Evolutionary conservation across 805 yeast genomes (phyloP), one percentile per base, ranked within the genome.

Genomic region (Cyberlindnera subsufficiens): DNA sequence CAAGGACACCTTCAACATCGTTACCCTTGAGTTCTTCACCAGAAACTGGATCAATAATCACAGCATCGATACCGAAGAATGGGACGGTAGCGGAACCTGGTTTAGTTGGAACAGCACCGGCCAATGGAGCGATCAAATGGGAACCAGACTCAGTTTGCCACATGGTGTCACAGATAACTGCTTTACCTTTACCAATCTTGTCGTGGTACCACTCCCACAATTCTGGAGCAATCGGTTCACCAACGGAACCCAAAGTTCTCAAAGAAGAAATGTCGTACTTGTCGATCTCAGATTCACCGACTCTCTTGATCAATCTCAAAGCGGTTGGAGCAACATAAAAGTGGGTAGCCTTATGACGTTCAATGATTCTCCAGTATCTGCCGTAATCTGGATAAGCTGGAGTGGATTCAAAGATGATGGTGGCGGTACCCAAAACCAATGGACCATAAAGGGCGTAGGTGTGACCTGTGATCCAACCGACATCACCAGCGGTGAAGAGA

Each of bases 121-220:
- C 96, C 56, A 93, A 67, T 49, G 98, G 96, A 36, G 96, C 84
- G 64, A 93, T 84, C 64, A 93, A 74, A 62, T 91, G 97, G 30
- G 96, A 85, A 43, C 99, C 99, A 13, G 96, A 83, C 71, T 93
- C 99, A 32, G 98, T 93, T 72, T 90, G 96, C 99, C 99, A 93
- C 77, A 89, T 89, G 37, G 99, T 93, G 69, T 93, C 99, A 58
- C 87, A 82, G 54, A 91, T 82, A 58, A 89, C 96, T 60, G 95
- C 86, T 62, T 86, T 76, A 46, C 80, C 80, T 58, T 89, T 84
- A 60, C 99, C 99, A 57, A 93, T 82, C 64, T 86, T 78, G 56
- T 86, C 91, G 64, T 86, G 80, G 69, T 93, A 93, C 99, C 99
- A 93, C 65, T 88, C 95, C 98, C 98, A 93, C 54, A 93, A 81